Base-by-base conservation (phyloP, 257 asterid species). In the Plantago elongata region DNA sequence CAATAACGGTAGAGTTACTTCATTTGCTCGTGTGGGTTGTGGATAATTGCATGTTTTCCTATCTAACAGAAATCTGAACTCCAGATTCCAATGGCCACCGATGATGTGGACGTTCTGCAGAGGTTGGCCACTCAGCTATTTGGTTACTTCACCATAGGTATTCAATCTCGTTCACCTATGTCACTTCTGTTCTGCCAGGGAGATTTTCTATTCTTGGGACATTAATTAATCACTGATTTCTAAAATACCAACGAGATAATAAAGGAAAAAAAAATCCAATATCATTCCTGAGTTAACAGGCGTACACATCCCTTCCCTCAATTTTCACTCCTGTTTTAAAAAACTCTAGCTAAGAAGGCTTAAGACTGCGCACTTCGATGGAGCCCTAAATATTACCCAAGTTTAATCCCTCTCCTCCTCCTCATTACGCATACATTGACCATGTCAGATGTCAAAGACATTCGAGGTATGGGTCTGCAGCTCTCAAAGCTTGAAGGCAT, bases 391-490 rank as follows among this genome's bases (percentile, higher is more conserved):
- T 6, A 34, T 34, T 34, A 3, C 40, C 8, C 8, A 34, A 34
- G 40, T 34, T 5, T 34, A 34, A 34, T 34, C 5, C 0, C n/a
- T n/a, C 11, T 4, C 29, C 0, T 14, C 11, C 56, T 45, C 52
- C n/a, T 17, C 43, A 60, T 46, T 65, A 40, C 47, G 44, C 64
- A 69, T 68, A 60, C 52, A 61, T 30, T 17, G 37, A 49, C 50
- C 63, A 9, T 74, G 61, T 72, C 77, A 92, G 99, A 89, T 81
- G 94, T 84, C 60, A 74, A 76, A 72, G 97, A 89, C 72, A 79
- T 93, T 69, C 76, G 97, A 77, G 99, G 99, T 62, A 73, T 89
- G 94, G 97, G 97, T 76, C 78, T 93, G 81, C 97, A 93, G 79
- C 97, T 91, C 69, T 86, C 99, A 7, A 93, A 93, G 78, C 99